phyloP scores from a whole-genome alignment of 768 basidiomycete species.

The Rubroboletus pulcherrimus region DNA sequence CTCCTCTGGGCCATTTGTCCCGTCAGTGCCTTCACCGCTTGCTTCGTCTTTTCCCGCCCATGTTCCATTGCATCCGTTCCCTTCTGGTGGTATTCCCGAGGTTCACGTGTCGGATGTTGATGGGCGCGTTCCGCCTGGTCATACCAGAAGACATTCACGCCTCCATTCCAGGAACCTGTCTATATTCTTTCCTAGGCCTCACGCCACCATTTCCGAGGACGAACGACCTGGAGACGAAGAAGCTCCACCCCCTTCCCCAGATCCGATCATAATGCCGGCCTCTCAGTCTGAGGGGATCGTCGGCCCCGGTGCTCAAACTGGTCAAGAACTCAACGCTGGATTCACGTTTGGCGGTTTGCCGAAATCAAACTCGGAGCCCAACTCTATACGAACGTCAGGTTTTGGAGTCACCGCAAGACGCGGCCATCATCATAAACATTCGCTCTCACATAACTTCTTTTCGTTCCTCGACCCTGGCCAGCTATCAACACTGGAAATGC shows the following conservation, averaged over 20 bases:
- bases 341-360: constrained; percentile 64
- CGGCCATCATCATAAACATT: constrained; percentile 92
- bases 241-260: constrained; percentile 45
- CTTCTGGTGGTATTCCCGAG: constrained; percentile 21
- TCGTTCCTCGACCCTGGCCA: constrained; percentile 84
- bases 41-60: constrained; percentile 25
- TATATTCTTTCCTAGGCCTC: constrained; percentile 79
- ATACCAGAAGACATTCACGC: constrained; percentile 54
- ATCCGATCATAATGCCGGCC: constrained; percentile 38
- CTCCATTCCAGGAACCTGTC: constrained; percentile 91
- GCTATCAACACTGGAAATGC: not conserved
- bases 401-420: constrained; percentile 34
- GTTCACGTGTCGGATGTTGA: constrained; percentile 14
- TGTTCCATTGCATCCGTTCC: constrained; percentile 25
- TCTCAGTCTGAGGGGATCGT: constrained; percentile 34
- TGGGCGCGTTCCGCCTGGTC: constrained; percentile 19
- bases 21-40: constrained; percentile 28
- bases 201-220: constrained; percentile 65
- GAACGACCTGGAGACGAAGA: constrained; percentile 45
- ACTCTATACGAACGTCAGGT: constrained; percentile 12
- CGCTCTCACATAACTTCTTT: constrained; percentile 91
- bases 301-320: constrained; percentile 24
- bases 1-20: constrained; percentile 29
- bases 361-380: constrained; percentile 24
- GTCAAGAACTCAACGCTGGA: constrained; percentile 44